These are phyloP conservation scores for Staphylotrichum tortipilum DNA, from an alignment of 495 filamentous ascomycete species.

Conservation along the genomic window DNA sequence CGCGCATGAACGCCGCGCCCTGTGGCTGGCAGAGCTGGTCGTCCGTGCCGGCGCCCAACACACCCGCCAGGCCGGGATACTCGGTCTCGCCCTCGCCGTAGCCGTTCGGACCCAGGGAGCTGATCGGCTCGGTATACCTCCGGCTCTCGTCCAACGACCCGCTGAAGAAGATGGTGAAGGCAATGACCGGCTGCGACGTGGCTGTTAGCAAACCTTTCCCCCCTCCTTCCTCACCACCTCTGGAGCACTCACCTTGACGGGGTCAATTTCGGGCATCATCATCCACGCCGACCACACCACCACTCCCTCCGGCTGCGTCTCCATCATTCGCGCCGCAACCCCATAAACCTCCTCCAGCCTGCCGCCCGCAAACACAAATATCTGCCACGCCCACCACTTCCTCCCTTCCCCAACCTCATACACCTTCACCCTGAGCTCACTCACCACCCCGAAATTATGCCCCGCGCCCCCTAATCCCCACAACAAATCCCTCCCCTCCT, in stretches of 20 bases:
- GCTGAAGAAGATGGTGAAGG: conserved; percentile 41
- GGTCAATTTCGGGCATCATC: conserved; percentile 29
- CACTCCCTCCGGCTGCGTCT: conserved; percentile 27
- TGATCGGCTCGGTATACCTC: conserved; percentile 35
- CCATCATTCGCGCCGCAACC: conserved; percentile 28
- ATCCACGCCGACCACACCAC: conserved; percentile 41
- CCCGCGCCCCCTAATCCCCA: conserved; percentile 53
- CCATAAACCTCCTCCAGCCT: conserved; percentile 45
- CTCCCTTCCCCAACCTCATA: conserved; percentile 33
- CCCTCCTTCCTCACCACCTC: neutral
- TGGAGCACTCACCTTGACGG: conserved; percentile 23
- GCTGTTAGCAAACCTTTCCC: neutral
- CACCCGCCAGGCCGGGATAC: conserved; percentile 36
- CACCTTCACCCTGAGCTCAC: conserved; percentile 36
- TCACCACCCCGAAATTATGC: conserved; percentile 56
- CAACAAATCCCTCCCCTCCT: too few relatives aligned
- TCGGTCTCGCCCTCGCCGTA: conserved; percentile 18
- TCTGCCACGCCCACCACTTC: conserved; percentile 30
- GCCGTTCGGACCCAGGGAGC: conserved; percentile 29
- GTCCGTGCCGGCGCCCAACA: conserved; percentile 28
- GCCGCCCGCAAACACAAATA: conserved; percentile 36
- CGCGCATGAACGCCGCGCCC: conserved; percentile 34
- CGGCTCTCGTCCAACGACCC: conserved; percentile 29
- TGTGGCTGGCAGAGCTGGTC: conserved; percentile 33
- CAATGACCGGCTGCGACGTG: conserved; percentile 32